A percentile compares a stretch with the other conserved stretches of the same genome.
Conservation (phyloP, 768 basidiomycete species). For the Dioszegia crocea region DNA sequence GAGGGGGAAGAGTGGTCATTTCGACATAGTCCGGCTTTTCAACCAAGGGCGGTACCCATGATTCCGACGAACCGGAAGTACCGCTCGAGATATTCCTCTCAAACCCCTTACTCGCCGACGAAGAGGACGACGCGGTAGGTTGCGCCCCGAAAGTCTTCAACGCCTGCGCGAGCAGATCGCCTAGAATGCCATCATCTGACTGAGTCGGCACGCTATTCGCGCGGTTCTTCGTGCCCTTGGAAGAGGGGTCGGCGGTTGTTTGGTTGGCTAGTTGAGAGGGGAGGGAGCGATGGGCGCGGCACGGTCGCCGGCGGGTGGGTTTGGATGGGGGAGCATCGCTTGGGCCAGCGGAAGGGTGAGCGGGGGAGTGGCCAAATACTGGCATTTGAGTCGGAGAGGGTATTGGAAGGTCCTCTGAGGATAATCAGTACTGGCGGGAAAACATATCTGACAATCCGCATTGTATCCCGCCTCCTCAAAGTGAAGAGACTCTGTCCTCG, state of each 20-base stretch:
- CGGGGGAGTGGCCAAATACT: slow-evolving; percentile 16
- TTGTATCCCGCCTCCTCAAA: neutral
- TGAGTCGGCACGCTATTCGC: neutral
- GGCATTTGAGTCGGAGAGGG: slow-evolving; percentile 26
- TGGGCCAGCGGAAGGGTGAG: slow-evolving; percentile 6
- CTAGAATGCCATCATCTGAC: neutral
- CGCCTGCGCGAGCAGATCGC: slow-evolving; percentile 1
- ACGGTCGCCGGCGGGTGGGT: slow-evolving; percentile 24
- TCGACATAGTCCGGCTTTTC: too few species aligned
- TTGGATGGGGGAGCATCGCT: neutral
- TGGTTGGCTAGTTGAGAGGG: slow-evolving; percentile 12
- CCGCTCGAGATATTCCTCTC: neutral
- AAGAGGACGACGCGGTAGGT: neutral
- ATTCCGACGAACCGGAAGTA: neutral
- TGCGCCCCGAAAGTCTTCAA: slow-evolving; percentile 2
- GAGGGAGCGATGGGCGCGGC: slow-evolving; percentile 26
- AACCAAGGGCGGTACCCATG: too few species aligned
- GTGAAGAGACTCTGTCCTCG: too few species aligned
- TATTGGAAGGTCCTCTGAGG: neutral
- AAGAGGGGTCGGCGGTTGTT: neutral
- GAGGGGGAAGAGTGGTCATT: too few species aligned
- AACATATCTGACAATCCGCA: neutral
- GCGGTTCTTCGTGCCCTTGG: neutral
- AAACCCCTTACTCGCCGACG: neutral
- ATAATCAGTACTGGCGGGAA: neutral